phyloP scores from a whole-genome alignment of 371 early-diverging fungal species.

The Haplosporangium sp. region DNA sequence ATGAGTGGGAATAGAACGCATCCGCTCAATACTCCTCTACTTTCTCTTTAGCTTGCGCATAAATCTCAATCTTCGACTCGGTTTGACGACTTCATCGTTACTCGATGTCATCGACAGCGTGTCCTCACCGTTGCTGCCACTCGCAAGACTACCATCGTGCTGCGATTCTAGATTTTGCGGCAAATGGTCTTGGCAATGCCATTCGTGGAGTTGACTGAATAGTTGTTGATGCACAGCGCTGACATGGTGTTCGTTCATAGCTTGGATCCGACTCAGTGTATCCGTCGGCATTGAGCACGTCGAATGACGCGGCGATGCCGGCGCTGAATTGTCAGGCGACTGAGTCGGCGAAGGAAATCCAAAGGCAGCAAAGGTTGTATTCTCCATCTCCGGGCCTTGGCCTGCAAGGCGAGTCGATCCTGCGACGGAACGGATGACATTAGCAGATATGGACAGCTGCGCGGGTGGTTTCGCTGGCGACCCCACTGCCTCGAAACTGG shows the following conservation, averaged over 20 bases:
- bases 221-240: background rate
- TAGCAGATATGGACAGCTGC: background rate
- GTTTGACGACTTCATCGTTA: constrained; percentile 1
- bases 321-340: constrained; percentile 21
- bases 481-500: constrained; percentile 32
- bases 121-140: background rate
- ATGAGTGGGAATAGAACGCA: no score
- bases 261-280: background rate
- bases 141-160: background rate
- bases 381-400: constrained; percentile 17
- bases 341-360: constrained; percentile 35
- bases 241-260: constrained; percentile 6
- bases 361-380: constrained; percentile 44
- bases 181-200: constrained; percentile 6
- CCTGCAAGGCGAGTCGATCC: background rate
- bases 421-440: background rate
- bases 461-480: constrained; percentile 22
- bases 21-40: constrained; percentile 4
- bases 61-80: constrained; percentile 20
- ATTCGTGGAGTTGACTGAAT: background rate
- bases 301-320: constrained; percentile 38
- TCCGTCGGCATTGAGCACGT: constrained; percentile 13
- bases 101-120: background rate
- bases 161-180: constrained; percentile 5
- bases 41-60: constrained; percentile 36